phyloP scores from a whole-genome alignment of 225 moss, liverwort and hornwort species.

The Physcomitrellopsis africana region DNA sequence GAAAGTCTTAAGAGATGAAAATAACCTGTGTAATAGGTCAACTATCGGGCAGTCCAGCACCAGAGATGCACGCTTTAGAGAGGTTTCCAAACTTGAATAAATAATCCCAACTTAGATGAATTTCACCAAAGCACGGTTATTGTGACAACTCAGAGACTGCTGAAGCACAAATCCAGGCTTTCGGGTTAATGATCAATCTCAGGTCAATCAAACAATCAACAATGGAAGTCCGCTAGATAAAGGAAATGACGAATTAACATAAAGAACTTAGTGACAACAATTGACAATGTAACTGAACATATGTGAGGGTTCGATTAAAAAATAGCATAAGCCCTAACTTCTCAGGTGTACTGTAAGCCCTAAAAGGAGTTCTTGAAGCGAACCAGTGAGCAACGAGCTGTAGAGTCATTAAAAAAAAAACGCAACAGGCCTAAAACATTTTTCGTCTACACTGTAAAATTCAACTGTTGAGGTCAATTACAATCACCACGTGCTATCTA shows the following conservation, averaged over 20 bases:
- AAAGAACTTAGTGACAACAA: neutral
- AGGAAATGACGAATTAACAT: neutral
- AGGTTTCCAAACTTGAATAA: slow-evolving; percentile 10
- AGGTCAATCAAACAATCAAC: neutral
- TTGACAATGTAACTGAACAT: slow-evolving; percentile 1
- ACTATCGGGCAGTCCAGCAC: slow-evolving; percentile 6
- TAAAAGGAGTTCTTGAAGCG: slow-evolving; percentile 2
- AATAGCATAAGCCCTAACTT: slow-evolving; percentile 16
- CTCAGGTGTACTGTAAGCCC: slow-evolving; percentile 11
- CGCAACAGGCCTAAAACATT: slow-evolving; percentile 3
- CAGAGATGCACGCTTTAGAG: neutral
- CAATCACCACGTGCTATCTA: neutral
- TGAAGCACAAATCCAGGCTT: slow-evolving; percentile 18
- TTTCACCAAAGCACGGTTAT: neutral
- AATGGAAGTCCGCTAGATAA: neutral
- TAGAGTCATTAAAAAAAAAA: neutral
- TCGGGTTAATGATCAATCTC: neutral
- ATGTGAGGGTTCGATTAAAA: neutral
- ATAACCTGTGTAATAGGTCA: slow-evolving; percentile 3
- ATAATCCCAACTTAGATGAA: slow-evolving; percentile 13
- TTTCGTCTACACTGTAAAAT: slow-evolving; percentile 5
- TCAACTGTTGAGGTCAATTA: slow-evolving; percentile 13
- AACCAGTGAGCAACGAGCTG: neutral
- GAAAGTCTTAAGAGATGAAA: slow-evolving; percentile 1
- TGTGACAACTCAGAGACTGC: slow-evolving; percentile 24